Evolutionary conservation across 805 yeast species (phyloP), one percentile per base, ranked within the genome.

Genomic region (Candida bentonensis): DNA sequence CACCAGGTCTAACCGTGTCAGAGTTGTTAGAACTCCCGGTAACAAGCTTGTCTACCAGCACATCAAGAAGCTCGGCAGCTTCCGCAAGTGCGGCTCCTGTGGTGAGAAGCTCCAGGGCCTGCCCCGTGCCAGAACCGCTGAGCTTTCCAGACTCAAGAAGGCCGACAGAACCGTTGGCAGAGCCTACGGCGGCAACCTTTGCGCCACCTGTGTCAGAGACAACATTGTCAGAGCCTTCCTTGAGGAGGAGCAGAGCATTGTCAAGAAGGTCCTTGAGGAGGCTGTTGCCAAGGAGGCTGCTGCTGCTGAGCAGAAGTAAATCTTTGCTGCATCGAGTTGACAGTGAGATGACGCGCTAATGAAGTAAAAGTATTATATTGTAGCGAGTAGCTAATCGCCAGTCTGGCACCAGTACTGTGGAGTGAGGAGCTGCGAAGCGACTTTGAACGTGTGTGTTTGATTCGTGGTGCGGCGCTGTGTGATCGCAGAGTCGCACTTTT

Each of bases 21-120:
- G 84, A 88, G 94, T 89, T 73, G 95, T 89, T 65, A 92, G 89
- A 85, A 92, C 99, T 74, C 98, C 99, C 73, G 99, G 99, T 80
- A 97, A 97, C 69, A 82, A 82, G 73, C 81, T 92, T 73, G 81
- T 87, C 69, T 95, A 95, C 68, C 96, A 88, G 73, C 98, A 92
- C 78, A 76, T 86, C 67, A 85, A 85, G 82, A 87, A 87, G 80
- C 66, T 66, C 60, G 95, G 86, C 64, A 68, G 94, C 64, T 79
- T 85, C 47, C 69, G 64, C 62, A 76, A 76, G 72, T 78, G 82
- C 63, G 82, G 81, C 64, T 81, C 74, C 70, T 74, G 79, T 62
- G 79, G 79, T 53, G 49, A 54, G 50, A 79, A 81, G 63, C 78
- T 85, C 61, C 78, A 85, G 57, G 95, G 95, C 77, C 70, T 92